These are phyloP conservation scores for Panicum virgatum DNA, from an alignment of 202 grass and related monocot genomes.

Conservation along the genomic window DNA sequence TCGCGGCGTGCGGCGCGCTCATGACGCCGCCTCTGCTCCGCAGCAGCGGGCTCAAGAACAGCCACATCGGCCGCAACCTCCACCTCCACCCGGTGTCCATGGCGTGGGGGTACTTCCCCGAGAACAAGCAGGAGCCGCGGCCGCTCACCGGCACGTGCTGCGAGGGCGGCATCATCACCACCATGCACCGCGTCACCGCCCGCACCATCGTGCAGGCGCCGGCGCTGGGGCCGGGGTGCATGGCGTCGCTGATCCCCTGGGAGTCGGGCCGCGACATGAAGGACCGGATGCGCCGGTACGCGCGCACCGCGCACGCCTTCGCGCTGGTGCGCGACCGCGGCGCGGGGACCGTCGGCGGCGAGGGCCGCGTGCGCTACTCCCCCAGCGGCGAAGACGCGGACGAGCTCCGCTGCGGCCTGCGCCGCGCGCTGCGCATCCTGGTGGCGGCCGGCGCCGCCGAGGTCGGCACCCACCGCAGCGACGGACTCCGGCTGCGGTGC, in stretches of 20 bases:
- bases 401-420: slow-evolving; percentile 57
- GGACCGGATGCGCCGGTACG: slow-evolving; percentile 68
- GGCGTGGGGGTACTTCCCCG: slow-evolving; percentile 78
- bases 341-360: slow-evolving; percentile 47
- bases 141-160: slow-evolving; percentile 47
- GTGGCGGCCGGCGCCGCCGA: slow-evolving; percentile 69
- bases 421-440: slow-evolving; percentile 56
- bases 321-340: slow-evolving; percentile 64
- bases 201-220: slow-evolving; percentile 81
- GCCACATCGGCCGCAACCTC: slow-evolving; percentile 83
- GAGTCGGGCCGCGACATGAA: slow-evolving; percentile 67
- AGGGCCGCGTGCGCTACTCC: slow-evolving; percentile 49
- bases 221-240: slow-evolving; percentile 52
- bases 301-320: slow-evolving; percentile 67
- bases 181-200: slow-evolving; percentile 61
- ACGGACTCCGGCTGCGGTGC: slow-evolving; percentile 63
- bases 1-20: slow-evolving; percentile 72
- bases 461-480: slow-evolving; percentile 83
- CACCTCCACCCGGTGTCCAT: slow-evolving; percentile 84
- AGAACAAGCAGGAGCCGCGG: background rate
- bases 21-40: slow-evolving; percentile 68
- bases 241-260: slow-evolving; percentile 68
- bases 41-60: slow-evolving; percentile 69
- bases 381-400: slow-evolving; percentile 41
- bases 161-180: slow-evolving; percentile 91